A percentile compares a stretch with the other conserved stretches of the same genome.
phyloP scores from a whole-genome alignment of 2,329 filamentous ascomycete genomes.

The Fusarium oxysporum region DNA sequence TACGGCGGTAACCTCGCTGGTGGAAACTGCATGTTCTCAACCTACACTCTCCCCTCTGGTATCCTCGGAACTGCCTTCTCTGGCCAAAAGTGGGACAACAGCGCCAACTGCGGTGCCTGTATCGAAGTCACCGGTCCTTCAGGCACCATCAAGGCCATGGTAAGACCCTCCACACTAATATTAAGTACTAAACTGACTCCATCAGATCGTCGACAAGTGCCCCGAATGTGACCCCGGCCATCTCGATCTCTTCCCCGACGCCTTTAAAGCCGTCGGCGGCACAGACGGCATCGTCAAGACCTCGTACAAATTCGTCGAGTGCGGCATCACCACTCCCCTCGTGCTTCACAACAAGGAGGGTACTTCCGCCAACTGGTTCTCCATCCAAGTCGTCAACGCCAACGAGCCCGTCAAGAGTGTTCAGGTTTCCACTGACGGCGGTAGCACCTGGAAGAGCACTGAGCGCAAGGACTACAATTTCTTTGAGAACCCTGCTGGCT shows the following conservation, averaged over 20 bases:
- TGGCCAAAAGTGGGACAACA: slow-evolving; percentile 65
- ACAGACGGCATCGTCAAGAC: slow-evolving; percentile 52
- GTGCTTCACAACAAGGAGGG: slow-evolving; percentile 59
- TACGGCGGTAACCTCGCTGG: slow-evolving; percentile 68
- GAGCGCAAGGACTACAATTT: slow-evolving; percentile 68
- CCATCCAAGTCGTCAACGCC: slow-evolving; percentile 71
- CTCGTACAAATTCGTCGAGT: slow-evolving; percentile 53
- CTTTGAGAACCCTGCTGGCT: slow-evolving; percentile 70
- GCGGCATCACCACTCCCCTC: slow-evolving; percentile 56
- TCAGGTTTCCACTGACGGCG: slow-evolving; percentile 71
- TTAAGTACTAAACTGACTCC: neutral
- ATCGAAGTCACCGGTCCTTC: slow-evolving; percentile 67
- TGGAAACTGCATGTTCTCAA: slow-evolving; percentile 72
- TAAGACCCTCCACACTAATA: slow-evolving; percentile 46
- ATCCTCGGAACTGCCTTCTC: slow-evolving; percentile 73
- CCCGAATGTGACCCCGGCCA: slow-evolving; percentile 55
- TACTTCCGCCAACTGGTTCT: slow-evolving; percentile 56
- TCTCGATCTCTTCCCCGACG: slow-evolving; percentile 59
- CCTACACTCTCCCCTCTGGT: slow-evolving; percentile 69
- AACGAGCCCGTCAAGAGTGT: slow-evolving; percentile 67
- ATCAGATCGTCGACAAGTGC: slow-evolving; percentile 59
- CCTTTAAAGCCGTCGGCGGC: slow-evolving; percentile 53
- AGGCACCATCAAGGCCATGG: slow-evolving; percentile 73
- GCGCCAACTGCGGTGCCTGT: slow-evolving; percentile 70
- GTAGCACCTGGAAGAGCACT: slow-evolving; percentile 68